These are phyloP conservation scores for Calonectria multiphialidica DNA, from an alignment of 2,329 filamentous ascomycete genomes.

Conservation along the genomic window DNA sequence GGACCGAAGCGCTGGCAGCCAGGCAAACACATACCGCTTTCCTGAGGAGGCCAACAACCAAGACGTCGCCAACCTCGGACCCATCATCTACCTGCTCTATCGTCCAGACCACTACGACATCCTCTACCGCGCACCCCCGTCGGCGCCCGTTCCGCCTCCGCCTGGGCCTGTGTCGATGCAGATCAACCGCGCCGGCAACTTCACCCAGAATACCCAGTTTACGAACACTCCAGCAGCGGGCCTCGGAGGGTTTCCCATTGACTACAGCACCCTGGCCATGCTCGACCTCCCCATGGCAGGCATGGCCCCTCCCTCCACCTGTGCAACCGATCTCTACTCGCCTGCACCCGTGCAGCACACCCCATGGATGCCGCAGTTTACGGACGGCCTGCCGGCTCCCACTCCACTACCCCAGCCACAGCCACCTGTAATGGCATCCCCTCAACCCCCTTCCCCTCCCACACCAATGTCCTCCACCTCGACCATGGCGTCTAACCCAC, in stretches of 20 bases:
- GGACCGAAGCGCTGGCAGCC: slow-evolving; percentile 82
- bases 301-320: slow-evolving; percentile 47
- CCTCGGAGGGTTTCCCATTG: slow-evolving; percentile 15
- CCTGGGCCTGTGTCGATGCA: slow-evolving; percentile 55
- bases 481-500: slow-evolving; percentile 30
- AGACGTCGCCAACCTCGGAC: slow-evolving; percentile 57
- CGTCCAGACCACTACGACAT: slow-evolving; percentile 93
- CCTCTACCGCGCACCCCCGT: slow-evolving; percentile 74
- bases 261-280: slow-evolving; percentile 59
- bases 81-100: slow-evolving; percentile 71
- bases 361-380: slow-evolving; percentile 52
- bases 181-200: slow-evolving; percentile 64
- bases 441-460: slow-evolving; percentile 46
- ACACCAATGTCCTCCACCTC: slow-evolving; percentile 46
- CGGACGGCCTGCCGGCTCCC: slow-evolving; percentile 39
- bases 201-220: slow-evolving; percentile 60
- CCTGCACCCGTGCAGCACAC: slow-evolving; percentile 50
- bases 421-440: slow-evolving; percentile 47
- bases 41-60: slow-evolving; percentile 65
- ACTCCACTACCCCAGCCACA: slow-evolving; percentile 40
- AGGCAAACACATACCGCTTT: slow-evolving; percentile 79
- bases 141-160: slow-evolving; percentile 38
- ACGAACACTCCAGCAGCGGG: slow-evolving; percentile 50
- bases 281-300: slow-evolving; percentile 45
- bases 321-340: slow-evolving; percentile 47